phyloP scores from a whole-genome alignment of 192 early-diverging fungal genomes.

The Geosiphon pyriformis region DNA sequence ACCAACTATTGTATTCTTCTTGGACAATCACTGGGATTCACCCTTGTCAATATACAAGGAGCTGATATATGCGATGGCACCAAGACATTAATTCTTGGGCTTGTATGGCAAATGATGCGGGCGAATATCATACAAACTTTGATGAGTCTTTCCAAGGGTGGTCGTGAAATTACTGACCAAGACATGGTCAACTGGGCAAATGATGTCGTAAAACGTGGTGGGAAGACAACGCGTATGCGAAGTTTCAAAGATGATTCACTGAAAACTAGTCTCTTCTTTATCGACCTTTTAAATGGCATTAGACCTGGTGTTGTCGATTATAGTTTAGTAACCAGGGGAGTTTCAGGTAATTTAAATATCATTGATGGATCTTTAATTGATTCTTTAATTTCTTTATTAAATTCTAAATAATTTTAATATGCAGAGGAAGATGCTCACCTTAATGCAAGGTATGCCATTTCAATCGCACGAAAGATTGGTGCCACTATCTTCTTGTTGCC shows the following conservation, averaged over 20 bases:
- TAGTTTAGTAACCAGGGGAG: slow-evolving; percentile 69
- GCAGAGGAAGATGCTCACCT: slow-evolving; percentile 80
- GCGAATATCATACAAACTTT: slow-evolving; percentile 93
- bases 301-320: slow-evolving; percentile 91
- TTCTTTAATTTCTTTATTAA: slow-evolving; percentile 3
- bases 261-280: slow-evolving; percentile 74
- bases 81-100: slow-evolving; percentile 81
- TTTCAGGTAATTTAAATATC: slow-evolving; percentile 34
- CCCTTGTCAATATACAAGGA: slow-evolving; percentile 93
- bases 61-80: slow-evolving; percentile 90
- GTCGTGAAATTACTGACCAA: slow-evolving; percentile 80
- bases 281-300: slow-evolving; percentile 91
- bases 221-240: slow-evolving; percentile 63
- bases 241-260: slow-evolving; percentile 84
- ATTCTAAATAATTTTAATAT: slow-evolving; percentile 6
- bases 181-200: slow-evolving; percentile 98
- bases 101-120: slow-evolving; percentile 99
- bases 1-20: slow-evolving; percentile 88
- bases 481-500: slow-evolving; percentile 98
- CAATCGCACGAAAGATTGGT: slow-evolving; percentile 97
- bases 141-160: slow-evolving; percentile 74
- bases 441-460: slow-evolving; percentile 96
- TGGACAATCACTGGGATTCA: slow-evolving; percentile 81
- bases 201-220: slow-evolving; percentile 59
- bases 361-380: not conserved